These are phyloP conservation scores for Corylus avellana DNA, from an alignment of 306 rosid species.

Conservation along the genomic window DNA sequence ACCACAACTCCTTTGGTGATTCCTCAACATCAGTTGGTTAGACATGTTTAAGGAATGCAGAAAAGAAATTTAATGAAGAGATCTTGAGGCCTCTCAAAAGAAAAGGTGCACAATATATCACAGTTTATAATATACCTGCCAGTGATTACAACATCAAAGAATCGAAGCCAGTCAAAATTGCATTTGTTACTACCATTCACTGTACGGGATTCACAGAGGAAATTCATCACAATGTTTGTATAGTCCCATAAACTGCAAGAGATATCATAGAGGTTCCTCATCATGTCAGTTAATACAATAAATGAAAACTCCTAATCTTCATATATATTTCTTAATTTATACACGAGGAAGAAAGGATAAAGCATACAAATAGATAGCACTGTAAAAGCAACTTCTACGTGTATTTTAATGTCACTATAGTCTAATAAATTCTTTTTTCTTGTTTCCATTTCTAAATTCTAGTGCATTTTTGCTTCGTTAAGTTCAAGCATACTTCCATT, in stretches of 20 bases:
- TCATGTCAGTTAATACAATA: constrained; percentile 2
- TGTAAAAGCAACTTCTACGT: neutral
- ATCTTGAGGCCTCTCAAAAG: too few species aligned
- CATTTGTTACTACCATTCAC: constrained; percentile 44
- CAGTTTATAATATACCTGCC: constrained; percentile 65
- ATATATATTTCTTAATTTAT: neutral
- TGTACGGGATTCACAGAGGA: constrained; percentile 62
- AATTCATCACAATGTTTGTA: constrained; percentile 90
- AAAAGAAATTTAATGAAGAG: neutral
- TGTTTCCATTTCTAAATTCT: neutral
- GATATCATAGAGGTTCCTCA: neutral
- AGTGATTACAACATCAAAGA: constrained; percentile 91
- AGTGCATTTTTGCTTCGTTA: neutral
- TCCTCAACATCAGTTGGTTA: too few species aligned
- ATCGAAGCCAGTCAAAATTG: constrained; percentile 83
- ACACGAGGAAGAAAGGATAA: neutral
- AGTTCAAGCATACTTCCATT: neutral
- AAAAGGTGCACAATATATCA: neutral
- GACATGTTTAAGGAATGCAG: neutral
- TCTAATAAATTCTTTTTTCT: neutral
- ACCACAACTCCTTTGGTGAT: too few species aligned
- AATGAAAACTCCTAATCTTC: neutral
- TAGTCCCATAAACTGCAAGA: constrained; percentile 97
- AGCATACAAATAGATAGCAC: neutral
- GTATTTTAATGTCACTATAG: neutral